Evolutionary conservation across 176 grass and related monocot species (phyloP), one percentile per base, ranked within the genome.

Genomic region (Echinochloa phyllopogon): DNA sequence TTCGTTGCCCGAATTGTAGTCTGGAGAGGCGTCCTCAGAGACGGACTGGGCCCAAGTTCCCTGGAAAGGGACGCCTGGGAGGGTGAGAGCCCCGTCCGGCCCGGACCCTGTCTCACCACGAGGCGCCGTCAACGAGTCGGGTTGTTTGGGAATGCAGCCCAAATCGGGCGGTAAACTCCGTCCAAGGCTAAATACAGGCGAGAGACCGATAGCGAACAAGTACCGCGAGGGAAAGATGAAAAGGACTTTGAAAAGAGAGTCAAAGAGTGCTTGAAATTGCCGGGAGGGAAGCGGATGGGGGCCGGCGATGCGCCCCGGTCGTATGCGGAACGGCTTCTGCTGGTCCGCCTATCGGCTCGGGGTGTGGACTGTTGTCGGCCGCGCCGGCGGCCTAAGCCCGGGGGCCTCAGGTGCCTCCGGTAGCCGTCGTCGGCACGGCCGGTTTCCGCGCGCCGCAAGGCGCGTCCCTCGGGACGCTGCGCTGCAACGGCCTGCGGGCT

Each of bases 201-300:
- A 92, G 87, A 89, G 91, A 89, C 87, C 87, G 80, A 89, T 87
- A 89, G 84, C 75, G 68, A 92, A 92, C 87, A 92, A 57, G 55
- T 91, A 91, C 74, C 84, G 84, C 84, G 80, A 91, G 89, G 85
- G 78, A 90, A 90, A 86, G 88, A 90, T 90, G 84, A 90, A 86
- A 86, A 90, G 53, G 65, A 90, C 83, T 90, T 90, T 90, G 88
- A 90, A 90, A 86, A 90, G 88, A 91, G 89, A 91, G 89, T 87
- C 89, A 91, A 91, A 87, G 80, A 91, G 89, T 91, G 79, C 89
- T 91, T 87, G 84, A 91, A 91, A 91, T 91, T 91, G 85, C 68
- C 85, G 48, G 80, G 80, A 91, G 89, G 85, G 80, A 91, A 91
- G 89, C 85, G 89, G 84, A 91, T 91, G 83, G 88, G 84, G 88